phyloP scores from a whole-genome alignment of 2,329 filamentous ascomycete genomes.

The Rosellinia necatrix region DNA sequence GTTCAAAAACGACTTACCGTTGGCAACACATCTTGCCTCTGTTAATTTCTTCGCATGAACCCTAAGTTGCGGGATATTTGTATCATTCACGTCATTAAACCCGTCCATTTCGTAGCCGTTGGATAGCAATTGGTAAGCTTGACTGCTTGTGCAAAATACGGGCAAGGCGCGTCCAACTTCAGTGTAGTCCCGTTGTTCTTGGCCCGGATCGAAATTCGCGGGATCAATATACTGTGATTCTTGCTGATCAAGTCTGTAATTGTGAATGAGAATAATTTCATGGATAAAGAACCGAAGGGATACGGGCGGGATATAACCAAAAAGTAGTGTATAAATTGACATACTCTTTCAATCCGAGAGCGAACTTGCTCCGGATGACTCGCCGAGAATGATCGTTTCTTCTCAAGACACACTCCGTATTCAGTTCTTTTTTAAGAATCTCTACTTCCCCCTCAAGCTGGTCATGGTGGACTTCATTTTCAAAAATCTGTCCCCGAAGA shows the following conservation, averaged over 20 bases:
- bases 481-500: slow-evolving; percentile 10
- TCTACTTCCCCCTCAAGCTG: slow-evolving; percentile 36
- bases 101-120: slow-evolving; percentile 48
- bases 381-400: slow-evolving; percentile 59
- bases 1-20: slow-evolving; percentile 54
- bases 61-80: slow-evolving; percentile 62
- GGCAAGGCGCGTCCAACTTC: slow-evolving; percentile 57
- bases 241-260: slow-evolving; percentile 55
- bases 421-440: slow-evolving; percentile 26
- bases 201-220: slow-evolving; percentile 56
- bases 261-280: neutral
- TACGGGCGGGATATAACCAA: neutral
- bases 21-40: slow-evolving; percentile 42
- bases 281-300: neutral
- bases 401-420: slow-evolving; percentile 50
- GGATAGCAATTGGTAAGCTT: slow-evolving; percentile 62
- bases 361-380: slow-evolving; percentile 61
- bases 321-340: slow-evolving; percentile 1
- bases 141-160: slow-evolving; percentile 67
- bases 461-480: slow-evolving; percentile 42
- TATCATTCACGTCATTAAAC: slow-evolving; percentile 56
- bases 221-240: slow-evolving; percentile 53
- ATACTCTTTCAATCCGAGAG: slow-evolving; percentile 58
- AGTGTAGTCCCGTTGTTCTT: slow-evolving; percentile 59
- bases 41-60: slow-evolving; percentile 62